These are phyloP conservation scores for Peronospora belbahrii DNA, from an alignment of 352 stramenopile species.

Conservation along the genomic window DNA sequence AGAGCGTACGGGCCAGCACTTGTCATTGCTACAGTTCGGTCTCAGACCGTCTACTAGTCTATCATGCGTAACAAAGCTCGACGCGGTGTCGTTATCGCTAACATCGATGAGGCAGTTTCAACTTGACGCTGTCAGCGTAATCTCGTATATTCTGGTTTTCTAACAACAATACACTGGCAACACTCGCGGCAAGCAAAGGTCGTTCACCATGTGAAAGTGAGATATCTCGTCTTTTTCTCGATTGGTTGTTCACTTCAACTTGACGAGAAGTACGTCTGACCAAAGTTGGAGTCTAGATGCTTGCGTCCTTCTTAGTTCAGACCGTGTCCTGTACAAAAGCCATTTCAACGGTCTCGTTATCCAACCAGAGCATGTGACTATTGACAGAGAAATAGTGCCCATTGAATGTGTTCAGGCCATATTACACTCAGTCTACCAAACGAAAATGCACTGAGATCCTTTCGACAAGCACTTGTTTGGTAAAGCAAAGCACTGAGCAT, in stretches of 20 bases:
- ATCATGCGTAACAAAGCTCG: constrained; percentile 11
- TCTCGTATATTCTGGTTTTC: no score
- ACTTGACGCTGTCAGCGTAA: constrained; percentile 5
- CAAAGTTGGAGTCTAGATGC: not conserved
- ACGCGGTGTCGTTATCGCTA: not conserved
- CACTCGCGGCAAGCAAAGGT: no score
- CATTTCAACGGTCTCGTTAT: not conserved
- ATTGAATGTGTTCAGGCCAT: no score
- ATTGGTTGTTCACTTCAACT: constrained; percentile 27
- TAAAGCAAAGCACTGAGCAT: constrained; percentile 3
- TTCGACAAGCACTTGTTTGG: no score
- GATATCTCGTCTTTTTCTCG: not conserved
- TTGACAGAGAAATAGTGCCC: not conserved
- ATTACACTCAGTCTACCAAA: no score
- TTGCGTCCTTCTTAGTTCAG: not conserved
- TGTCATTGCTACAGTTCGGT: constrained; percentile 12
- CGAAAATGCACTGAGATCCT: no score
- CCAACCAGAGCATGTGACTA: not conserved
- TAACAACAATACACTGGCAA: not conserved
- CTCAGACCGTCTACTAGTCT: not conserved
- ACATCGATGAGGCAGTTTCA: constrained; percentile 11
- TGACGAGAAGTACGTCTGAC: not conserved
- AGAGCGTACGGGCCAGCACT: constrained; percentile 1
- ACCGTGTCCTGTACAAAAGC: not conserved
- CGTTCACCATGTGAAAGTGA: no score